Evolutionary conservation across 202 grass and related monocot species (phyloP), one percentile per base, ranked within the genome.

Genomic region (Zoysia matrella): DNA sequence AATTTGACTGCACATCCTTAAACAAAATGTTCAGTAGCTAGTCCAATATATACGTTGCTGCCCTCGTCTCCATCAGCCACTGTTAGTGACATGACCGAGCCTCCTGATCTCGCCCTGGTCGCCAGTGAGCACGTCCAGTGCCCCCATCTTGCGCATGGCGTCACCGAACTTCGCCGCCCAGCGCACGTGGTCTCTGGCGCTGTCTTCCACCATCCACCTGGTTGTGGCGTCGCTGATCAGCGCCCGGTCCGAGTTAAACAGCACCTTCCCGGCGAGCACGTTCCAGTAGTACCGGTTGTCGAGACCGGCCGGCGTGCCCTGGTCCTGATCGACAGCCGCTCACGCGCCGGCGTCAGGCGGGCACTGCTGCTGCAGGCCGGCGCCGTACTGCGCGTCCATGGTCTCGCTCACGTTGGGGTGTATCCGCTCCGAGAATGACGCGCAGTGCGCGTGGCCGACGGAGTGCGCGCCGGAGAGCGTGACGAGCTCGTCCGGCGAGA

Each of bases 381-480:
- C 80, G 61, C 61, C 71, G 80, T 67, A 83, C 41, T 65, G 6
- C 18, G 42, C 8, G 51, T 83, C 81, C 72, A 83, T 83, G 81
- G 62, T 68, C 0, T 69, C 81, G 81, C 64, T 74, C 8, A 75
- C 81, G 42, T 65, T 75, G 62, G 72, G 72, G 52, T 5, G 42
- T 4, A 83, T 75, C 72, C 81, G 72, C 43, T 68, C 13, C 64
- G 63, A 18, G 64, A 69, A 76, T 44, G 81, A 75, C 0, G 5
- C 52, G 81, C 81, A 83, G 72, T 76, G 81, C 1, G 52, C 81
- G 52, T 52, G 72, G 13, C 81, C 72, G 72, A 83, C 1, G 22
- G 81, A 58, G 64, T 79, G 76, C 50, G 76, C 50, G 76, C 76
- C 64, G 76, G 76, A 79, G 76, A 79, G 76, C 76, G 76, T 75